Conservation (phyloP, 305 asterid genomes). For the Solanum aculeatissimum region DNA sequence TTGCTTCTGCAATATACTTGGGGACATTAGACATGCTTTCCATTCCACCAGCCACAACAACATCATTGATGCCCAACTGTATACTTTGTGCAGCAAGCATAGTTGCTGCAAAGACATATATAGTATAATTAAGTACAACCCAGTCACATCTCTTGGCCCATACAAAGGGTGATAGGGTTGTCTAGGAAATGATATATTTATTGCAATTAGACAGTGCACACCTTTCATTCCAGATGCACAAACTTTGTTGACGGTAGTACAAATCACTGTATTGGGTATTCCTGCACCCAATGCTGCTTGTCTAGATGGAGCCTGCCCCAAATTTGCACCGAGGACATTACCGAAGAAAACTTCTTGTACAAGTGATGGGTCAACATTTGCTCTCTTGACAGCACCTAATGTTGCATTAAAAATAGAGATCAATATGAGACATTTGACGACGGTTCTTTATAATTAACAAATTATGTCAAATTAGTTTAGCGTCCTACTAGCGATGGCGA, state of each 20-base stretch:
- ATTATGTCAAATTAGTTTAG: background rate
- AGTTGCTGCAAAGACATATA: constrained; percentile 49
- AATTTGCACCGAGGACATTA: constrained; percentile 88
- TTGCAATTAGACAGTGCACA: background rate
- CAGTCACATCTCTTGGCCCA: background rate
- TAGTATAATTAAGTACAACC: background rate
- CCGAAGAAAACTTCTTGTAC: constrained; percentile 92
- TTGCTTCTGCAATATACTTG: constrained; percentile 85
- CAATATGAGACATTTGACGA: background rate
- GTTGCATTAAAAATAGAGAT: background rate
- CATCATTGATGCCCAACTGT: constrained; percentile 80
- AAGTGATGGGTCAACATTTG: constrained; percentile 72
- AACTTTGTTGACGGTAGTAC: constrained; percentile 91
- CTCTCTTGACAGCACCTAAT: constrained; percentile 84
- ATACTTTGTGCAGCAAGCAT: constrained; percentile 93
- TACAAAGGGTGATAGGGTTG: background rate
- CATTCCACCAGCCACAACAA: constrained; percentile 98
- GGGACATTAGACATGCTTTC: constrained; percentile 98
- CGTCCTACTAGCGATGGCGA: constrained; percentile 67
- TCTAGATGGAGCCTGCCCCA: constrained; percentile 99
- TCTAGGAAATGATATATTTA: background rate
- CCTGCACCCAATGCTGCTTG: constrained; percentile 97
- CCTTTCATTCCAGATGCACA: constrained; percentile 99
- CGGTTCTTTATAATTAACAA: background rate
- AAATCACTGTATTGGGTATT: constrained; percentile 67